These are phyloP conservation scores for Fagus sylvatica DNA, from an alignment of 306 rosid genomes.

Conservation along the genomic window DNA sequence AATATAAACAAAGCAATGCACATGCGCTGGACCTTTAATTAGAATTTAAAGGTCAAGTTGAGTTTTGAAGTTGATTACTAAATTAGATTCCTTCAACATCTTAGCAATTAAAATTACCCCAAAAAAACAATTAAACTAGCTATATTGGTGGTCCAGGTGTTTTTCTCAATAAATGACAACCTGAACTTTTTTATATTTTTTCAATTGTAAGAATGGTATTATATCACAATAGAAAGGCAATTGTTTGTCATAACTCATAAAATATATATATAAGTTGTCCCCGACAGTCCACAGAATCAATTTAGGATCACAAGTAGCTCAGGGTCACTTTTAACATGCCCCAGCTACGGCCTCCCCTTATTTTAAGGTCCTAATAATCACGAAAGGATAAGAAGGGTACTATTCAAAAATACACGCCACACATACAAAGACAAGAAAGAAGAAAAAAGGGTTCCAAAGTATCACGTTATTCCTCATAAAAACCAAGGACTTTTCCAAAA, in stretches of 20 bases:
- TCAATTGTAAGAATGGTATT: background rate
- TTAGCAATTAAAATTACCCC: too few species aligned
- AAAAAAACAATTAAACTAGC: too few species aligned
- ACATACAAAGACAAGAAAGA: background rate
- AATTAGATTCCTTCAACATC: too few species aligned
- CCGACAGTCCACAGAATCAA: background rate
- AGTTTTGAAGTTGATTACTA: too few species aligned
- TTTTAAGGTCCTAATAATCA: constrained; percentile 16
- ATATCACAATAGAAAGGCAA: background rate
- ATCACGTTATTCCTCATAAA: constrained; percentile 29
- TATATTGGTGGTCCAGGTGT: too few species aligned
- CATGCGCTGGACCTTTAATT: too few species aligned
- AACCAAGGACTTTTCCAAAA: constrained; percentile 10
- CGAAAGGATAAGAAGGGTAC: constrained; percentile 8
- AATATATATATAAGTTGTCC: too few species aligned
- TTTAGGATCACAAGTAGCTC: background rate
- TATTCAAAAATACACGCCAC: constrained; percentile 5
- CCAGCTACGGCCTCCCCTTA: background rate
- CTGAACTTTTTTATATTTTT: background rate
- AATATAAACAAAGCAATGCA: too few species aligned
- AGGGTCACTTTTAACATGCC: background rate
- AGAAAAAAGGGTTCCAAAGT: background rate
- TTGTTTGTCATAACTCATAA: too few species aligned
- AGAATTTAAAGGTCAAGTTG: too few species aligned
- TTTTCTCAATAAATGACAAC: background rate